Conservation (phyloP, 495 filamentous ascomycete species). For the Xylaria castorea region DNA sequence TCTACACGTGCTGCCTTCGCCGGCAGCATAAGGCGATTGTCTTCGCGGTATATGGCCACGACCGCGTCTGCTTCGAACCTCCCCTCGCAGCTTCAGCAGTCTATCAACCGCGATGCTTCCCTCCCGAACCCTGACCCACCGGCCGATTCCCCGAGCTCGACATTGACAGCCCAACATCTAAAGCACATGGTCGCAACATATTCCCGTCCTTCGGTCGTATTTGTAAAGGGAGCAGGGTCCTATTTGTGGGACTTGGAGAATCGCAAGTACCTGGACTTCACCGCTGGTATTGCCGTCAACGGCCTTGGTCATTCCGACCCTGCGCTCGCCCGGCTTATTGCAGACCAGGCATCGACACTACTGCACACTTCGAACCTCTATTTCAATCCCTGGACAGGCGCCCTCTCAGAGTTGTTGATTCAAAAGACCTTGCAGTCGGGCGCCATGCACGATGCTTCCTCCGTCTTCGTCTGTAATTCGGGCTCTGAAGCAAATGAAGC, state of each 20-base stretch:
- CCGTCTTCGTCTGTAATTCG: constrained; percentile 93
- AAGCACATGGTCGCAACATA: constrained; percentile 96
- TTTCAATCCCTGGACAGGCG: constrained; percentile 92
- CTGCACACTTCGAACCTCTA: constrained; percentile 95
- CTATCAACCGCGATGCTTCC: constrained; percentile 57
- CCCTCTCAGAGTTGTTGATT: constrained; percentile 84
- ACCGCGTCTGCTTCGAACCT: constrained; percentile 33
- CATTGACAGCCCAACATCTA: constrained; percentile 72
- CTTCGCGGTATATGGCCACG: constrained; percentile 28
- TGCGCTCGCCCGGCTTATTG: constrained; percentile 67
- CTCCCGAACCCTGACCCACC: constrained; percentile 81
- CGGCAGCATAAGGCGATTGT: constrained; percentile 26
- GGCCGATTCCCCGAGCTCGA: constrained; percentile 75
- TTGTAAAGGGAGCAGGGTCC: constrained; percentile 83
- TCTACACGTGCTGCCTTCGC: constrained; percentile 27
- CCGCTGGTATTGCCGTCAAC: constrained; percentile 95
- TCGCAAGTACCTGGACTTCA: constrained; percentile 89
- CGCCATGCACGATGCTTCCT: constrained; percentile 78
- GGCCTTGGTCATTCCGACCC: constrained; percentile 87
- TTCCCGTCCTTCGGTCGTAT: constrained; percentile 86
- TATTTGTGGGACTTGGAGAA: constrained; percentile 92
- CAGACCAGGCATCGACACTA: constrained; percentile 80
- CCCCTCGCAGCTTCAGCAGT: constrained; percentile 31
- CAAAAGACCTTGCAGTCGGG: constrained; percentile 74
- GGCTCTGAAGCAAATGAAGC: constrained; percentile 97